Percentiles rank a stretch among this genome's conserved stretches.
phyloP scores from a whole-genome alignment of 2,329 filamentous ascomycete species.

The Cryphonectria naterciae region DNA sequence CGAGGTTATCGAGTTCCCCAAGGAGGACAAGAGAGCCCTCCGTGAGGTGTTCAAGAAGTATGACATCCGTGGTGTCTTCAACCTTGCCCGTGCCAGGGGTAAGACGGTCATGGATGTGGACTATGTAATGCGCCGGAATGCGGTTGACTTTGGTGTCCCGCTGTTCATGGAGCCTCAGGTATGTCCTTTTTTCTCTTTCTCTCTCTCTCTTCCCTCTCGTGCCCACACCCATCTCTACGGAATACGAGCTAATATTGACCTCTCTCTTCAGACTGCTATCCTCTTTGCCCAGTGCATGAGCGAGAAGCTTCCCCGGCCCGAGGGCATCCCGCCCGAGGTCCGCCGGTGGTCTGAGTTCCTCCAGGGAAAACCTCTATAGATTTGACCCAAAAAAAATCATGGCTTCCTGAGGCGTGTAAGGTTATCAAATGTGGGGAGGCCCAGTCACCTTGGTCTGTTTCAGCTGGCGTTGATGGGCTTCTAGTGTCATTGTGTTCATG shows the following conservation, averaged over 20 bases:
- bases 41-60: constrained; percentile 97
- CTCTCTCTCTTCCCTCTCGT: neutral
- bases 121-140: constrained; percentile 98
- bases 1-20: constrained; percentile 95
- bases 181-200: constrained; percentile 43
- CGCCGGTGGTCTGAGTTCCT: constrained; percentile 95
- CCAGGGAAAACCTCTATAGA: constrained; percentile 78
- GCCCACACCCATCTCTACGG: neutral
- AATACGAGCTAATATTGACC: constrained; percentile 37
- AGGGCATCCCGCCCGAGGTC: constrained; percentile 90
- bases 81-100: constrained; percentile 81
- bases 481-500: constrained; percentile 14
- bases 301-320: constrained; percentile 87
- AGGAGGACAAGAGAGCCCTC: constrained; percentile 91
- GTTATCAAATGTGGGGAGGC: constrained; percentile 4
- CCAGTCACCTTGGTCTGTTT: constrained; percentile 5
- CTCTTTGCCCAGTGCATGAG: constrained; percentile 97
- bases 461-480: constrained; percentile 26
- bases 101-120: constrained; percentile 89
- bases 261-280: constrained; percentile 73
- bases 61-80: constrained; percentile 94
- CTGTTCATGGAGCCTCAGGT: constrained; percentile 99
- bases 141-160: constrained; percentile 96
- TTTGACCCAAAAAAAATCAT: neutral
- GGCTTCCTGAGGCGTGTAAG: constrained; percentile 12